Conservation (phyloP, 768 basidiomycete genomes). For the Auriscalpium orientale region DNA sequence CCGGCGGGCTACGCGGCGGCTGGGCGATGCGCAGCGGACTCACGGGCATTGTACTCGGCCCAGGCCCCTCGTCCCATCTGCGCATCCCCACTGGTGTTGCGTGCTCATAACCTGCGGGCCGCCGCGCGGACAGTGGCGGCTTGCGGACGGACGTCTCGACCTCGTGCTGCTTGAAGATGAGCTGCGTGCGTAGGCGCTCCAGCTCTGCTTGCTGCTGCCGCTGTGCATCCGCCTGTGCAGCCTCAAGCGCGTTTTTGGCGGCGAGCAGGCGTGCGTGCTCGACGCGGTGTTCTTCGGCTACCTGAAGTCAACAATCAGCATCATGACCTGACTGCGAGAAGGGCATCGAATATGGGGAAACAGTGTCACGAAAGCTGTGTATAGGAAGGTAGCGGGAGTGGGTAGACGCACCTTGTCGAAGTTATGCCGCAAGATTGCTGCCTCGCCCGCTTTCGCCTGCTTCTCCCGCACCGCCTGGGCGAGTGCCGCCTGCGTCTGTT, state of each 20-base stretch:
- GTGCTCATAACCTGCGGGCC: too few relatives aligned
- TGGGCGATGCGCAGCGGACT: too few relatives aligned
- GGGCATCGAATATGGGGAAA: too few relatives aligned
- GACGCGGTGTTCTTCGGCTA: constrained; percentile 1
- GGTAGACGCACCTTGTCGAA: constrained; percentile 11
- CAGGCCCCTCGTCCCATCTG: too few relatives aligned
- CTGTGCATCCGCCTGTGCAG: constrained; percentile 5
- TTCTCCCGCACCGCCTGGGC: constrained; percentile 13
- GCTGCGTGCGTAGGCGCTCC: constrained; percentile 13
- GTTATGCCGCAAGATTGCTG: constrained; percentile 11
- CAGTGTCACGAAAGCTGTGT: too few relatives aligned
- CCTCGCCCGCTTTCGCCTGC: constrained; percentile 13
- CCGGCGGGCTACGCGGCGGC: not conserved
- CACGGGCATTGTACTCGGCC: too few relatives aligned
- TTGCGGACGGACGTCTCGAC: constrained; percentile 3
- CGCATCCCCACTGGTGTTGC: too few relatives aligned
- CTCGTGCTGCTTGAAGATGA: constrained; percentile 14
- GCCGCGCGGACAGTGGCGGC: not conserved
- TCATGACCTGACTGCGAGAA: too few relatives aligned
- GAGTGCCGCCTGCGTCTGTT: constrained; percentile 7
- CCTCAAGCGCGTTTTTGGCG: constrained; percentile 8
- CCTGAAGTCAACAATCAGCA: not conserved
- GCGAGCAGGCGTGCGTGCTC: constrained; percentile 9
- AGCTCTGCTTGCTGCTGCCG: constrained; percentile 9
- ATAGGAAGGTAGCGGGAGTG: not conserved